Percentiles rank a stretch among this genome's conserved stretches.
Conservation (phyloP, 768 basidiomycete species). For the Hypholoma fasciculare region DNA sequence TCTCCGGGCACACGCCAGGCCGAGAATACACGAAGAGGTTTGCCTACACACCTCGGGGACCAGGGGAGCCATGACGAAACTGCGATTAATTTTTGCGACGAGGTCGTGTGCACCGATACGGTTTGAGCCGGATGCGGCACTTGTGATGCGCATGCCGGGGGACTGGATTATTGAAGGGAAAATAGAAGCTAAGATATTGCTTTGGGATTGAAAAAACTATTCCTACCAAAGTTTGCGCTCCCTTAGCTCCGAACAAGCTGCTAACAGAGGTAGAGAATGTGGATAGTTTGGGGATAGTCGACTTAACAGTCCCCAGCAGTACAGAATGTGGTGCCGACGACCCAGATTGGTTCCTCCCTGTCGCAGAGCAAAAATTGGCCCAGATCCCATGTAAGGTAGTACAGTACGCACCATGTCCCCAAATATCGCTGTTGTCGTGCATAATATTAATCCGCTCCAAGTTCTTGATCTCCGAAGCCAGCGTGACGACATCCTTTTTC, state of each 20-base stretch:
- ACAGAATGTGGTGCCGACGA: slow-evolving; percentile 27
- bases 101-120: slow-evolving; percentile 48
- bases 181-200: slow-evolving; percentile 2
- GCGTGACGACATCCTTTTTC: slow-evolving; percentile 18
- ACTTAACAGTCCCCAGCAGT: slow-evolving; percentile 19
- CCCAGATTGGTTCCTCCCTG: slow-evolving; percentile 3
- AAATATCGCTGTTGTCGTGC: slow-evolving; percentile 16
- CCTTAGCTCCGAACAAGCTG: slow-evolving; percentile 44
- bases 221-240: background rate
- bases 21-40: background rate
- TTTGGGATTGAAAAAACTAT: background rate
- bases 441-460: slow-evolving; percentile 12
- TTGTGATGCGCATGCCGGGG: slow-evolving; percentile 2
- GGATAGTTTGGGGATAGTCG: background rate
- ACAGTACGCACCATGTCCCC: slow-evolving; percentile 26
- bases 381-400: background rate
- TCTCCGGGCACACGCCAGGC: background rate
- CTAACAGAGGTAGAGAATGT: slow-evolving; percentile 36
- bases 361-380: background rate
- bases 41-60: slow-evolving; percentile 39
- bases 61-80: slow-evolving; percentile 59
- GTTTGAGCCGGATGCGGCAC: slow-evolving; percentile 3
- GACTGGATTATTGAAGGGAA: slow-evolving; percentile 4
- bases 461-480: slow-evolving; percentile 20
- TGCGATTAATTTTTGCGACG: slow-evolving; percentile 65